A percentile compares a stretch with the other conserved stretches of the same genome.
Conservation (phyloP, 1,284 basidiomycete genomes). For the Tremellales sp. region DNA sequence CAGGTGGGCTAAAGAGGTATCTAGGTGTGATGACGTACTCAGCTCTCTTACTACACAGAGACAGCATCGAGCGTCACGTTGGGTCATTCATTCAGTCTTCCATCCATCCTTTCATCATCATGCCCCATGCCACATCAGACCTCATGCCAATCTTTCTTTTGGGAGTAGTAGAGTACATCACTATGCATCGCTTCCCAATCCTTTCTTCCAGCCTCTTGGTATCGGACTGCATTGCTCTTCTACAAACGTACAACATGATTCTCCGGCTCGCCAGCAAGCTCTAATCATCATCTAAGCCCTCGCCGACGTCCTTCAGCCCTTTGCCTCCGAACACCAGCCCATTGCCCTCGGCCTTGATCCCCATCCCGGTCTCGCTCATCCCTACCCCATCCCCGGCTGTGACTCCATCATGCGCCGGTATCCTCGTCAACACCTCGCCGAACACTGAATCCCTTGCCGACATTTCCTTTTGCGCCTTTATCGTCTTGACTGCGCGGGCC, state of each 20-base stretch:
- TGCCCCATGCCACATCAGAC: neutral
- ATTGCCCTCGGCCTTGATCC: slow-evolving; percentile 30
- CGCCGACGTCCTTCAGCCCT: slow-evolving; percentile 33
- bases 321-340: slow-evolving; percentile 21
- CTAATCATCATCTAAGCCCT: slow-evolving; percentile 4
- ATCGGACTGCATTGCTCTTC: too few species aligned
- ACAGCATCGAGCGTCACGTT: too few species aligned
- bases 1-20: too few species aligned
- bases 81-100: too few species aligned
- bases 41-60: too few species aligned
- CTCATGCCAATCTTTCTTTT: too few species aligned
- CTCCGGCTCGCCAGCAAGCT: too few species aligned
- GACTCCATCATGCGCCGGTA: neutral
- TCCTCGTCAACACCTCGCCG: slow-evolving; percentile 23
- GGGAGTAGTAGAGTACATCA: too few species aligned
- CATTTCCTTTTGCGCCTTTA: slow-evolving; percentile 21
- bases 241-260: too few species aligned
- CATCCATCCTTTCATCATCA: neutral
- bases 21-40: too few species aligned
- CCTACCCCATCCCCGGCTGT: slow-evolving; percentile 1
- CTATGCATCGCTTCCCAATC: too few species aligned
- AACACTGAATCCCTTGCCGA: slow-evolving; percentile 29
- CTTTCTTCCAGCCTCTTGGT: too few species aligned
- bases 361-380: slow-evolving; percentile 27
- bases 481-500: slow-evolving; percentile 36